phyloP scores from a whole-genome alignment of 805 yeast genomes.

The Metschnikowia peoriensis region DNA sequence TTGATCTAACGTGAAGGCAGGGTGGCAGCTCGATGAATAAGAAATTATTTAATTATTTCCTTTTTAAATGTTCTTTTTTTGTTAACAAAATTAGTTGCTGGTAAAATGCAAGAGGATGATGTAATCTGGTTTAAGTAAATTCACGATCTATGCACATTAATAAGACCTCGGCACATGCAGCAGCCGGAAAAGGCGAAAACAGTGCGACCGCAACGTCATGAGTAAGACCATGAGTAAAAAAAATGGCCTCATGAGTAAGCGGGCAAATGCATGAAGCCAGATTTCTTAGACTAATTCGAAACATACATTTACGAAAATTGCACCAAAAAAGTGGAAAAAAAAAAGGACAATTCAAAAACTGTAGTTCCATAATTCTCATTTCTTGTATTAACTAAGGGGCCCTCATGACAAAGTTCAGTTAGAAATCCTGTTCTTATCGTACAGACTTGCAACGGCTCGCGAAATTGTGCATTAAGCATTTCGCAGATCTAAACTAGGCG shows the following conservation, averaged over 20 bases:
- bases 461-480: not conserved
- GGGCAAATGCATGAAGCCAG: not conserved
- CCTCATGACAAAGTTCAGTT: too few relatives aligned
- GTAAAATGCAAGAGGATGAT: too few relatives aligned
- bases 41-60: not conserved
- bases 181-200: slow-evolving; percentile 2
- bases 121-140: not conserved
- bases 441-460: not conserved
- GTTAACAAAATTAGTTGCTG: too few relatives aligned
- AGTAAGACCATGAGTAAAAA: slow-evolving; percentile 6
- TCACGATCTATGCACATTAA: not conserved
- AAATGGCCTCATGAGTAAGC: slow-evolving; percentile 7
- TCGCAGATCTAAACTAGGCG: not conserved
- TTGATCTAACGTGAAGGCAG: not conserved
- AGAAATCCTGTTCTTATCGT: too few relatives aligned
- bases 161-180: slow-evolving; percentile 4
- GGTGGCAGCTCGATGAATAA: not conserved
- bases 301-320: too few relatives aligned
- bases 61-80: not conserved
- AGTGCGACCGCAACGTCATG: slow-evolving; percentile 5
- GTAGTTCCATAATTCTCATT: not conserved
- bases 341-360: too few relatives aligned
- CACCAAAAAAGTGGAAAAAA: not conserved
- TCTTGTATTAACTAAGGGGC: not conserved
- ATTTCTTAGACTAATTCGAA: not conserved